A percentile compares a stretch with the other conserved stretches of the same genome.
Evolutionary conservation across 768 basidiomycete genomes (phyloP).

Genomic region (Tricholoma saponaceum): DNA sequence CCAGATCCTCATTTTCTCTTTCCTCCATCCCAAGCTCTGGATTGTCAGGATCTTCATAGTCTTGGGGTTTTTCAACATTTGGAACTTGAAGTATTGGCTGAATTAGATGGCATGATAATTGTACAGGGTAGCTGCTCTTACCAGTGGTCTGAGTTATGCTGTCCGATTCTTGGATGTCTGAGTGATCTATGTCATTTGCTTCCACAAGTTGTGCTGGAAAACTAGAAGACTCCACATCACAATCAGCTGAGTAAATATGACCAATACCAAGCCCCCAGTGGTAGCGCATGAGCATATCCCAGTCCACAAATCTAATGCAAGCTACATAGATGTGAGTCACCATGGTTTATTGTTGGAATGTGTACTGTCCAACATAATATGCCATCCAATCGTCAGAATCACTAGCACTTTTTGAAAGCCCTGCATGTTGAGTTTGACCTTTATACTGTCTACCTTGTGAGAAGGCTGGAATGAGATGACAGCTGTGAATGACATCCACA

Average conservation of each 20-base stretch:
- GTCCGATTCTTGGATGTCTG: no score
- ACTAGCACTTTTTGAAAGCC: background rate
- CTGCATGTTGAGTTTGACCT: background rate
- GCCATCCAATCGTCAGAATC: background rate
- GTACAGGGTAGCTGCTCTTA: no score
- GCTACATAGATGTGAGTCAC: background rate
- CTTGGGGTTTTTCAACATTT: background rate
- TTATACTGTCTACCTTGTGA: background rate
- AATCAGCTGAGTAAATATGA: background rate
- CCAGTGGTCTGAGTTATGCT: no score
- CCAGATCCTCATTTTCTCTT: background rate
- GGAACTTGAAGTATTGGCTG: no score
- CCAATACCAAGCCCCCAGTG: slow-evolving; percentile 2
- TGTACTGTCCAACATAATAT: slow-evolving; percentile 3
- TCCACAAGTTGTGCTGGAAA: no score
- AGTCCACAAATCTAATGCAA: background rate
- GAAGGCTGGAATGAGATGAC: slow-evolving; percentile 12
- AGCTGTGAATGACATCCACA: slow-evolving; percentile 25
- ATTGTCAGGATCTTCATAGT: background rate
- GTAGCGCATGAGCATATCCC: slow-evolving; percentile 3
- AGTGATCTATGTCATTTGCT: no score
- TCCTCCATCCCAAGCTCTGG: no score
- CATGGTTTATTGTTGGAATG: background rate
- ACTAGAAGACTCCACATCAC: no score
- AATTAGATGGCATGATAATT: no score